phyloP scores from a whole-genome alignment of 2,329 filamentous ascomycete genomes.

The Exophiala phaeomuriformis region DNA sequence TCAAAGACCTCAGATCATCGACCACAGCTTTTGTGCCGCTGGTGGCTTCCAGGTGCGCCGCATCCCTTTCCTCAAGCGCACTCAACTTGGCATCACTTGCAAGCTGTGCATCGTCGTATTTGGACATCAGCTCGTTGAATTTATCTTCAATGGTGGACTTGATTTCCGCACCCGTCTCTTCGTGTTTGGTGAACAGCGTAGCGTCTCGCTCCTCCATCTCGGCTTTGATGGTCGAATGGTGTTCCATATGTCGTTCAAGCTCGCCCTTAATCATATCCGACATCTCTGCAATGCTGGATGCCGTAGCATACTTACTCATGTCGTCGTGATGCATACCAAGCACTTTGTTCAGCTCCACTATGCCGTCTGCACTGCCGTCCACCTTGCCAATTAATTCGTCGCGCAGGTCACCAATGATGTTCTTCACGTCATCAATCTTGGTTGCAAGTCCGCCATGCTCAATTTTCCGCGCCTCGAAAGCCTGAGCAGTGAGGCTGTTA shows the following conservation, averaged over 20 bases:
- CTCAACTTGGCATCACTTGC: constrained; percentile 66
- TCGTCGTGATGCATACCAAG: constrained; percentile 63
- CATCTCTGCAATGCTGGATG: constrained; percentile 62
- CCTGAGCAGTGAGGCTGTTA: constrained; percentile 66
- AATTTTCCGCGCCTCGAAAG: constrained; percentile 73
- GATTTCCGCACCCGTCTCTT: constrained; percentile 51
- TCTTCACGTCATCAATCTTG: constrained; percentile 70
- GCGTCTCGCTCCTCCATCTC: constrained; percentile 60
- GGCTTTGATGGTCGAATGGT: constrained; percentile 72
- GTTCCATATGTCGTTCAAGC: constrained; percentile 76
- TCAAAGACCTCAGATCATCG: constrained; percentile 77
- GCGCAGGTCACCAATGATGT: constrained; percentile 69
- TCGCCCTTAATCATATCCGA: constrained; percentile 71
- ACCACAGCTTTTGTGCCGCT: constrained; percentile 68
- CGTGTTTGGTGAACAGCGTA: constrained; percentile 51
- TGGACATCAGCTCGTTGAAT: constrained; percentile 70
- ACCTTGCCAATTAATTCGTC: constrained; percentile 69
- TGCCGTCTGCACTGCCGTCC: constrained; percentile 62
- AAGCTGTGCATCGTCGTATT: constrained; percentile 79
- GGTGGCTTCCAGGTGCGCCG: constrained; percentile 65
- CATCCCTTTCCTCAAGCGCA: constrained; percentile 64
- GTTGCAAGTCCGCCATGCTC: constrained; percentile 74
- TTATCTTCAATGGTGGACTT: constrained; percentile 63
- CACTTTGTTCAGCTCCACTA: constrained; percentile 48
- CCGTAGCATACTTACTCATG: constrained; percentile 40